These are phyloP conservation scores for Salicornia ramosissima DNA, from an alignment of 148 eudicot species.

Conservation along the genomic window DNA sequence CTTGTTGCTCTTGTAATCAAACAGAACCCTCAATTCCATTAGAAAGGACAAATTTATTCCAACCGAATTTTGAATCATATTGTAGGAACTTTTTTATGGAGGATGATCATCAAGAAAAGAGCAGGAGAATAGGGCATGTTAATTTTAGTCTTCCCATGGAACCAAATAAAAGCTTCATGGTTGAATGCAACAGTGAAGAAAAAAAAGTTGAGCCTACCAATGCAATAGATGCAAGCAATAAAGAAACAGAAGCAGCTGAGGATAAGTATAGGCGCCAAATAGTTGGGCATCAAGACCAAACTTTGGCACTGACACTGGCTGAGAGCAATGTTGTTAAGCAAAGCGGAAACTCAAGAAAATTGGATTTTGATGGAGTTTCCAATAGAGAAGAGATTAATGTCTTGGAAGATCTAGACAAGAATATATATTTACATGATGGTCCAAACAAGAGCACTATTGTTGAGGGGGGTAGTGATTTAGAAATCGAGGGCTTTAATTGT, in stretches of 20 bases:
- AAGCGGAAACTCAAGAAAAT: background rate
- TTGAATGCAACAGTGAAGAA: background rate
- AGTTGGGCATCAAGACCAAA: background rate
- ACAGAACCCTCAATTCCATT: background rate
- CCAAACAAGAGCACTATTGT: background rate
- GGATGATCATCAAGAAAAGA: background rate
- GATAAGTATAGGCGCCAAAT: background rate
- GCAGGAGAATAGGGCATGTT: background rate
- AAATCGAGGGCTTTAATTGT: background rate
- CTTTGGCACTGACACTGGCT: background rate
- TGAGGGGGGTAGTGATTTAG: background rate
- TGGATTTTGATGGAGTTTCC: conserved; percentile 1
- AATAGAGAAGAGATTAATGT: background rate
- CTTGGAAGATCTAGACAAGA: background rate
- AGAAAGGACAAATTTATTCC: background rate
- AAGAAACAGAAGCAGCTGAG: background rate
- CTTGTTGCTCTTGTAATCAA: background rate
- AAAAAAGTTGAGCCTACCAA: background rate
- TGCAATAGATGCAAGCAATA: background rate
- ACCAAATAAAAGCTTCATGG: background rate
- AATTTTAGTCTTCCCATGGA: background rate
- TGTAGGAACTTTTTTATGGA: background rate
- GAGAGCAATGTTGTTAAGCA: background rate
- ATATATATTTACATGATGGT: background rate
- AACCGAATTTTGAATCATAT: background rate